A percentile compares a stretch with the other conserved stretches of the same genome.
These are phyloP conservation scores for Linum tenue DNA, from an alignment of 345 rosid species.

Conservation along the genomic window DNA sequence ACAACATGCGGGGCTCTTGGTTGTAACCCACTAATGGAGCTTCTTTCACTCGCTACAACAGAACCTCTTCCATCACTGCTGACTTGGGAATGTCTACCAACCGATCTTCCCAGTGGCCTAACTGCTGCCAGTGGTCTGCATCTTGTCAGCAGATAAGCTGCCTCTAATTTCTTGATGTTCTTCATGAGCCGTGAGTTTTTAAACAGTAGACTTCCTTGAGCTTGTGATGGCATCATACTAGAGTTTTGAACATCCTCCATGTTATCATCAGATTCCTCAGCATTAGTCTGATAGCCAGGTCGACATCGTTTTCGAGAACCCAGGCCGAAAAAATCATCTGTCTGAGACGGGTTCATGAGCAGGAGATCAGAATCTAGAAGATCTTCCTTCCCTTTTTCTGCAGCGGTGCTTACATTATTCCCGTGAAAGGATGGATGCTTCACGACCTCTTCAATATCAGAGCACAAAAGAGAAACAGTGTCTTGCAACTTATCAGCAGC, in stretches of 20 bases:
- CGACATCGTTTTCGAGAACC: conserved; percentile 67
- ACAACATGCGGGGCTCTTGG: conserved; percentile 34
- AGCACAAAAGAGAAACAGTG: conserved; percentile 58
- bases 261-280: conserved; percentile 42
- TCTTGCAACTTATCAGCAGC: conserved; percentile 56
- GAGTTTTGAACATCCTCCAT: conserved; percentile 31
- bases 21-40: conserved; percentile 52
- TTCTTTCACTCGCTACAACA: conserved; percentile 58
- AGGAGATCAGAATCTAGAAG: conserved; percentile 37
- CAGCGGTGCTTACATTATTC: conserved; percentile 36
- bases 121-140: conserved; percentile 26
- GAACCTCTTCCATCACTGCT: conserved; percentile 79
- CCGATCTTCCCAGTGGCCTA: conserved; percentile 42
- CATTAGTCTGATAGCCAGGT: conserved; percentile 27
- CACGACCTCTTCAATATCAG: conserved; percentile 72
- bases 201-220: conserved; percentile 45
- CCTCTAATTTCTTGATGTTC: conserved; percentile 83
- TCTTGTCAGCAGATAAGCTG: conserved; percentile 79
- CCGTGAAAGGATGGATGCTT: conserved; percentile 48
- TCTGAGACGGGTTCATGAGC: conserved; percentile 25
- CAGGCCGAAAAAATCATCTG: conserved; percentile 40
- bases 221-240: conserved; percentile 31
- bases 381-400: conserved; percentile 37
- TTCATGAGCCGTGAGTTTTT: conserved; percentile 70
- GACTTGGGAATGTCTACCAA: conserved; percentile 40